phyloP scores from a whole-genome alignment of 2,329 filamentous ascomycete genomes.

The Penicillium sp. region DNA sequence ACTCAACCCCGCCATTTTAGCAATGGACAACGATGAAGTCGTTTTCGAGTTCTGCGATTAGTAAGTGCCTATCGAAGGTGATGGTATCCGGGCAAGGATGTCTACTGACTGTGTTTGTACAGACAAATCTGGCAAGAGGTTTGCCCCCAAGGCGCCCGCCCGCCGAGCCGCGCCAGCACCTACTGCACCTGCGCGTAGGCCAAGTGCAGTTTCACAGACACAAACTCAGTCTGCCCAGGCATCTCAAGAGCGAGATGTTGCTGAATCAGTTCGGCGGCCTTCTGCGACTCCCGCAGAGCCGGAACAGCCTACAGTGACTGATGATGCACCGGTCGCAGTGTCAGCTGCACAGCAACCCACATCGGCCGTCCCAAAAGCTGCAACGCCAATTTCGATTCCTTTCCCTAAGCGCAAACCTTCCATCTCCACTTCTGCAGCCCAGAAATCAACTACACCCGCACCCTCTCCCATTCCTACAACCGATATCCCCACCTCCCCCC shows the following conservation, averaged over 20 bases:
- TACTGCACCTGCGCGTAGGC: constrained; percentile 35
- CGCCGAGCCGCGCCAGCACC: constrained; percentile 47
- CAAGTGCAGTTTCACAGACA: constrained; percentile 38
- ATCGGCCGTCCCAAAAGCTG: constrained; percentile 19
- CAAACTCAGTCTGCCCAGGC: constrained; percentile 12
- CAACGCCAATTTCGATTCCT: constrained; percentile 27
- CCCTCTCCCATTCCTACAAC: constrained; percentile 14
- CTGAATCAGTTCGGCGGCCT: constrained; percentile 1
- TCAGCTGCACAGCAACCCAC: constrained; percentile 24
- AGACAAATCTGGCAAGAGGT: constrained; percentile 68
- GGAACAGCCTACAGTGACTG: background rate
- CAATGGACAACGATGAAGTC: constrained; percentile 41
- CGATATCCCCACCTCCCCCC: constrained; percentile 16
- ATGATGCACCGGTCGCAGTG: background rate
- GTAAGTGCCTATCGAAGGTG: constrained; percentile 28
- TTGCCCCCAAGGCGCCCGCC: constrained; percentile 65
- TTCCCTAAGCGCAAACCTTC: constrained; percentile 26
- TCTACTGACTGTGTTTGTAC: constrained; percentile 8
- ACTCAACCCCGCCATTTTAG: constrained; percentile 12
- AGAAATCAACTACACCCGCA: constrained; percentile 1
- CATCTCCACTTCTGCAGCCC: constrained; percentile 13
- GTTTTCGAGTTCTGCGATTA: constrained; percentile 53
- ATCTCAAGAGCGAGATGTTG: constrained; percentile 2
- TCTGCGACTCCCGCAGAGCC: constrained; percentile 2
- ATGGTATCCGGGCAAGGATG: background rate